Conservation (phyloP, 106 monocot genomes). For the Phalaenopsis aphrodite region DNA sequence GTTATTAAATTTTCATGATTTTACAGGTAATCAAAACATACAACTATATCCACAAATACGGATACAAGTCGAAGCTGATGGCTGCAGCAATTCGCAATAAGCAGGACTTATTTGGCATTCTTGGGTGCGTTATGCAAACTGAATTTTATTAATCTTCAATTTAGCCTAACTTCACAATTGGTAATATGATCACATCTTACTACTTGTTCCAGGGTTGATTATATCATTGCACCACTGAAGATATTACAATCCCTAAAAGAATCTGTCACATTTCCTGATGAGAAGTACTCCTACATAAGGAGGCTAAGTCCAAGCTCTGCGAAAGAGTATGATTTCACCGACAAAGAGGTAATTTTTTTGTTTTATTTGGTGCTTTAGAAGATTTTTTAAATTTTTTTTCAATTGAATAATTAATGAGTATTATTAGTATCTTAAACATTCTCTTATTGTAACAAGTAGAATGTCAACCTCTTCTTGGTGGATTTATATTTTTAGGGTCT, state of each 20-base stretch:
- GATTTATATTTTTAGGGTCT: no score
- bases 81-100: slow-evolving; percentile 97
- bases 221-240: slow-evolving; percentile 91
- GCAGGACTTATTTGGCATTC: slow-evolving; percentile 84
- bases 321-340: slow-evolving; percentile 44
- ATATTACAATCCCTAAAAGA: slow-evolving; percentile 87
- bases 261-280: slow-evolving; percentile 61
- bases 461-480: not conserved
- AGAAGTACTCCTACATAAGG: slow-evolving; percentile 74
- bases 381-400: not conserved
- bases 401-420: not conserved
- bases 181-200: not conserved
- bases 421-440: not conserved
- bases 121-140: slow-evolving; percentile 43
- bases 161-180: not conserved
- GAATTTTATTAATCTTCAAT: not conserved
- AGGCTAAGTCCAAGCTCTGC: slow-evolving; percentile 59
- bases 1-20: not conserved
- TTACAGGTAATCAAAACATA: slow-evolving; percentile 76
- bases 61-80: slow-evolving; percentile 90
- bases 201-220: slow-evolving; percentile 57
- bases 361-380: not conserved
- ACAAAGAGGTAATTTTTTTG: slow-evolving; percentile 56
- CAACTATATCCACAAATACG: slow-evolving; percentile 92
- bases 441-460: not conserved